Conservation (phyloP, 2,329 filamentous ascomycete genomes). For the Neurospora sp. region DNA sequence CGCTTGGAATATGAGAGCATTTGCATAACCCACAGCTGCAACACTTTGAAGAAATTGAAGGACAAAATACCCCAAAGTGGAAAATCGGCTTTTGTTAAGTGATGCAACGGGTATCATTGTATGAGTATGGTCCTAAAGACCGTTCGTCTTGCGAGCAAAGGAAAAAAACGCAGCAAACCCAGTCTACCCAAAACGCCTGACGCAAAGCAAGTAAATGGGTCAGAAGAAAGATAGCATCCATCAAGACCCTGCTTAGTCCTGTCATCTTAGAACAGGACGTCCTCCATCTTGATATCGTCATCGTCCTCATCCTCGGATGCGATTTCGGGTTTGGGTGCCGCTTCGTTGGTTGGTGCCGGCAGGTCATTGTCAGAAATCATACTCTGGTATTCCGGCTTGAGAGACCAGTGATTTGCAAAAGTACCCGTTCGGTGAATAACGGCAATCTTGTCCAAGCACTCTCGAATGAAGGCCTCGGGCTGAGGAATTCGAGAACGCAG, state of each 20-base stretch:
- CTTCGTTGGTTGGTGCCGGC: constrained; percentile 42
- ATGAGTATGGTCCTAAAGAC: constrained; percentile 4
- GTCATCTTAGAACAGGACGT: constrained; percentile 41
- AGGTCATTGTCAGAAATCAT: constrained; percentile 25
- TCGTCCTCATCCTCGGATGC: constrained; percentile 53
- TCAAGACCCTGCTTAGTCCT: background rate
- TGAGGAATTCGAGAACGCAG: constrained; percentile 70
- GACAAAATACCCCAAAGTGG: background rate
- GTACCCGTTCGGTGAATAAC: constrained; percentile 71
- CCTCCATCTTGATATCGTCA: constrained; percentile 66
- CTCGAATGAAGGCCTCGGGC: constrained; percentile 86
- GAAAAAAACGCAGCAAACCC: constrained; percentile 13
- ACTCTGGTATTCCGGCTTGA: constrained; percentile 55
- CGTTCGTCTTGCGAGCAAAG: constrained; percentile 1
- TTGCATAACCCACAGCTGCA: background rate
- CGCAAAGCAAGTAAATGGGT: background rate
- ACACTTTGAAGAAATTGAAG: background rate
- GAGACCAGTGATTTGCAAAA: constrained; percentile 77
- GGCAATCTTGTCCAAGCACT: constrained; percentile 74
- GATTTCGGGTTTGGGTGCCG: constrained; percentile 37
- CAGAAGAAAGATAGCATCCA: background rate
- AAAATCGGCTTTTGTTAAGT: background rate
- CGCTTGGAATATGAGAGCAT: background rate
- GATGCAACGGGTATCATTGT: constrained; percentile 21
- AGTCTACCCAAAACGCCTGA: constrained; percentile 7